Evolutionary conservation across 2,329 filamentous ascomycete species (phyloP), one percentile per base, ranked within the genome.

Genomic region (Penicillium psychrosexuale): DNA sequence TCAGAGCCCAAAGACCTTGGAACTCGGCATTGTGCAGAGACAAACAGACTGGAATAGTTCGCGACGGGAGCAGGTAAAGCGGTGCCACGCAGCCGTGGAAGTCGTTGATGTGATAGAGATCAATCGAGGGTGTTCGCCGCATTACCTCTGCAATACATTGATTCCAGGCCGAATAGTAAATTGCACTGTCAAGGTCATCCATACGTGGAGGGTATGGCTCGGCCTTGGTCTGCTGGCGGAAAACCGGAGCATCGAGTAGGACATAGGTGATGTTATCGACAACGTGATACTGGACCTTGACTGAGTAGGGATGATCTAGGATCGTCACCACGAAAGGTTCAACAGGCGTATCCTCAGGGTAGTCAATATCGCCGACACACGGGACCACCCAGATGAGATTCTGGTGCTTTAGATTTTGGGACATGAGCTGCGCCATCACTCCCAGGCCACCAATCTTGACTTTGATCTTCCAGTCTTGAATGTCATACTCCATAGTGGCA

Each of bases 401-500:
- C 63, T 87, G 82, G 59, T 88, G 84, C 6, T 80, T 77, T 5
- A 88, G 77, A 45, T 84, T 82, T 65, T 85, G 84, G 15, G 83
- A 84, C 85, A 88, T 88, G 1, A 88, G 74, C 61, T 86, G 83
- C 27, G 85, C 84, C 85, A 88, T 88, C 58, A 87, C 85, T 71
- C 85, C 85, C 4, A 88, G 77, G 62, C 85, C 85, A 61, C 85
- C 85, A 48, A 88, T 88, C 72, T 88, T 88, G 72, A 88, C 84
- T 72, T 87, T 88, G 73, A 88, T 85, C 7, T 72, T 78, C 83
- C 85, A 88, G 64, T 88, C 85, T 56, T 85, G 83, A 57, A 88
- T 88, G 59, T 88, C 84, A 69, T 88, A 88, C 69, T 88, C 85
- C 83, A 88, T 87, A n/a, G 85, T 88, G 13, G 84, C 85, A 51